Evolutionary conservation across 2,329 filamentous ascomycete genomes (phyloP).

Genomic region (Blastomyces silverae): DNA sequence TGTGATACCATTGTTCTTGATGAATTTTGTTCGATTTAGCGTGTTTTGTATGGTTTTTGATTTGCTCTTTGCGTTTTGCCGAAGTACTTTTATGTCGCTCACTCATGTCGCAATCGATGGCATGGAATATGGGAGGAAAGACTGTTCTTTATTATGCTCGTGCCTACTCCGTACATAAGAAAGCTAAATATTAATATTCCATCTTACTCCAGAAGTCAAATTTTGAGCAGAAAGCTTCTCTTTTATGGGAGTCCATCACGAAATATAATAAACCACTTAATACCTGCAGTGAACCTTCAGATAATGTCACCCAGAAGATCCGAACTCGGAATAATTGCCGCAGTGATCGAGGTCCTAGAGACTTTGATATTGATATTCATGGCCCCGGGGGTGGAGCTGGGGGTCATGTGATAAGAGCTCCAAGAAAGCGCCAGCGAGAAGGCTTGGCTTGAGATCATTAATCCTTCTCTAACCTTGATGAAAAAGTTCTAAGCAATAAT

Average conservation of each 20-base stretch:
- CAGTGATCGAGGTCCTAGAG: too few species aligned
- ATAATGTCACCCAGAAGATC: neutral
- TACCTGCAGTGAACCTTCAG: neutral
- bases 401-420: neutral
- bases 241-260: too few species aligned
- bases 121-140: neutral
- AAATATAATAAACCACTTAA: neutral
- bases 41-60: slow-evolving; percentile 7
- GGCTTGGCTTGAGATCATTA: too few species aligned
- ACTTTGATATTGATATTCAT: too few species aligned
- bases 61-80: neutral
- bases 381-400: too few species aligned
- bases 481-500: too few species aligned
- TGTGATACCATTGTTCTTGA: slow-evolving; percentile 14
- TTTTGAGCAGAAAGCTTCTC: too few species aligned
- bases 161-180: neutral
- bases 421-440: too few species aligned
- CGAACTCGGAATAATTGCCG: neutral
- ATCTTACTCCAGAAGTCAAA: neutral
- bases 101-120: neutral
- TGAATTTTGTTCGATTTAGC: slow-evolving; percentile 7
- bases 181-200: neutral
- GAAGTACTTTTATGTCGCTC: neutral
- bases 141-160: neutral
- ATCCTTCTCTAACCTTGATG: too few species aligned